These are phyloP conservation scores for Teunomyces gatunensis DNA, from an alignment of 805 yeast species.

Conservation along the genomic window DNA sequence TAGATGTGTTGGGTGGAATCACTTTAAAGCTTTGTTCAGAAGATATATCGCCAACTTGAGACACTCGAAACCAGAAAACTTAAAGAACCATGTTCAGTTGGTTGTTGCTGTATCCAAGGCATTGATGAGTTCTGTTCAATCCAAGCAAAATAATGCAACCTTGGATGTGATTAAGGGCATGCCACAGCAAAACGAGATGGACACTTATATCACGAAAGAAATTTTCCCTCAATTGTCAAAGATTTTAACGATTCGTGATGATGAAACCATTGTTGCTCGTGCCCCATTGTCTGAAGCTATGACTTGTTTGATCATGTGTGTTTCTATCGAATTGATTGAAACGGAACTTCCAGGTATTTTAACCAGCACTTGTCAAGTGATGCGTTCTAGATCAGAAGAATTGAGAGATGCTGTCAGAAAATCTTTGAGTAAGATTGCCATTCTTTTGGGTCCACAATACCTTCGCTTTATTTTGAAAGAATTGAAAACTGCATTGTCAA, in stretches of 20 bases:
- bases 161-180: constrained; percentile 21
- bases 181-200: constrained; percentile 28
- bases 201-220: constrained; percentile 49
- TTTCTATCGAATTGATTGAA: constrained; percentile 54
- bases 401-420: constrained; percentile 83
- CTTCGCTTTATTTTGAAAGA: constrained; percentile 75
- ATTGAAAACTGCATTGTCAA: constrained; percentile 68
- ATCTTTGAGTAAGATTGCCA: constrained; percentile 62
- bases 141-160: constrained; percentile 11
- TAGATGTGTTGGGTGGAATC: constrained; percentile 67
- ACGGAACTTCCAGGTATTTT: constrained; percentile 74
- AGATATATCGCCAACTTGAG: constrained; percentile 58
- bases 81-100: constrained; percentile 59
- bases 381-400: constrained; percentile 82
- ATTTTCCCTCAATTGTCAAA: constrained; percentile 61
- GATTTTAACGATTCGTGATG: constrained; percentile 63
- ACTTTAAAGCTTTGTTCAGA: constrained; percentile 69
- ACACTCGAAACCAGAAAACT: constrained; percentile 32
- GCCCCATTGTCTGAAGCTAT: constrained; percentile 81
- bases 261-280: constrained; percentile 72
- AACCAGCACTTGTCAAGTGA: constrained; percentile 83
- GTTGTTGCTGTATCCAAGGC: constrained; percentile 57
- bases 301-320: constrained; percentile 60
- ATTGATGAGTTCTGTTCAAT: constrained; percentile 33
- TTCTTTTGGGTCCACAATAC: constrained; percentile 68